Evolutionary conservation across 768 basidiomycete species (phyloP), one percentile per base, ranked within the genome.

Genomic region (Pulveroboletus sp.): DNA sequence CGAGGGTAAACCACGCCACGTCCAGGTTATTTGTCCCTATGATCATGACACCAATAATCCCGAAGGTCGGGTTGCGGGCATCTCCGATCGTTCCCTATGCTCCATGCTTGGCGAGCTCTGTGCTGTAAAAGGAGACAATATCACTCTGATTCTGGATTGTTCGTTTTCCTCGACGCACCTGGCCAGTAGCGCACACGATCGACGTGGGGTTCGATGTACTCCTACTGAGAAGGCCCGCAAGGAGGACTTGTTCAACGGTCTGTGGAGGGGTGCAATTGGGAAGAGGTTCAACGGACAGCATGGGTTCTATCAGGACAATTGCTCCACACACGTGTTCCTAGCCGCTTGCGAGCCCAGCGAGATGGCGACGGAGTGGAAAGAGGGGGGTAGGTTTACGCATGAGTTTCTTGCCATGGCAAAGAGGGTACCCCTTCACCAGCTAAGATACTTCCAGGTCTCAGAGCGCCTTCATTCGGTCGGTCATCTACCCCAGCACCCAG

Each of bases 71-170:
- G 67, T 79, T 51, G 75, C 80, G 8, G 85, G 84, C 24, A 82
- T 87, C 52, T 82, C 82, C 39, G 84, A 85, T 66, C 78, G 80
- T 43, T 84, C 84, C 9, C 68, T 87, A 48, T 72, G 74, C 37
- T 76, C 82, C 35, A 77, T 86, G 73, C 65, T 87, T n/a, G 57
- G 60, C 46, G 80, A 83, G 46, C 75, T 87, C 36, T 69, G 73
- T 15, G 65, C 67, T 24, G 69, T 67, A 39, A 87, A 86, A 57
- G 84, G 84, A 28, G 72, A 86, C 63, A 87, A 87, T 51, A 79
- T 87, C 64, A 82, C 84, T 1, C 63, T 86, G 49, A 73, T 86
- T 48, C 69, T 86, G 21, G 84, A 86, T 63, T 76, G 79, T 56
- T 85, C 81, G 57, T 84, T 85, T 67, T 73, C 78, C 9, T 65